phyloP scores from a whole-genome alignment of 345 rosid species.

The Cardamine chenopodiifolia region DNA sequence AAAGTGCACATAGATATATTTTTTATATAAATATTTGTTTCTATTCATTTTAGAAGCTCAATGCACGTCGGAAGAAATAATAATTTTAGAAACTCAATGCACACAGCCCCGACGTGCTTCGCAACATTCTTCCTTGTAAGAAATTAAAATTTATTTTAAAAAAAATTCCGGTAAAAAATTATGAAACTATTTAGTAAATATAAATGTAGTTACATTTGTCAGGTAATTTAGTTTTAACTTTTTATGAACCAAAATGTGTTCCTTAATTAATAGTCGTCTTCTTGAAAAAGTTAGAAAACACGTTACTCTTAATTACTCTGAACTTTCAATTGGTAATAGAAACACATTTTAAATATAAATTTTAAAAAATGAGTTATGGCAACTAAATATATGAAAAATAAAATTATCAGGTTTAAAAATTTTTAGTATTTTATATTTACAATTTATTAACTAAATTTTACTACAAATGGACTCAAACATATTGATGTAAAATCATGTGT shows the following conservation, averaged over 20 bases:
- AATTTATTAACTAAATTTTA: too few relatives aligned
- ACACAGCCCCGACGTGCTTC: constrained; percentile 31
- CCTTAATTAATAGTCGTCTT: background rate
- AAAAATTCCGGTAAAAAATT: too few relatives aligned
- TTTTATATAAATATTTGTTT: background rate
- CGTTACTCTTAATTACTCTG: too few relatives aligned
- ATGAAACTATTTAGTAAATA: background rate
- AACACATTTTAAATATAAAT: too few relatives aligned
- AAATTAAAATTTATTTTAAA: background rate
- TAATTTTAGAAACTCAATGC: constrained; percentile 33
- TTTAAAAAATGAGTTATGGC: background rate
- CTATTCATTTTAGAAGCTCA: constrained; percentile 24
- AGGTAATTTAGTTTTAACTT: background rate
- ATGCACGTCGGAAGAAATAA: constrained; percentile 34
- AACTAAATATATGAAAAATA: background rate
- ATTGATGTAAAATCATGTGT: background rate
- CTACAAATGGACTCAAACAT: background rate
- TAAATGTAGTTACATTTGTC: background rate
- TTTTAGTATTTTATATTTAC: too few relatives aligned
- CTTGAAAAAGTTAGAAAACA: constrained; percentile 8
- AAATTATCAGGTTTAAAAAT: background rate
- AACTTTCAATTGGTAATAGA: background rate
- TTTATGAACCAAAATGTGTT: constrained; percentile 4
- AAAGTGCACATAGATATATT: background rate
- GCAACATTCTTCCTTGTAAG: constrained; percentile 34